These are phyloP conservation scores for Wallacemonas sp. DNA, from an alignment of 208 protist genomes.

Conservation along the genomic window DNA sequence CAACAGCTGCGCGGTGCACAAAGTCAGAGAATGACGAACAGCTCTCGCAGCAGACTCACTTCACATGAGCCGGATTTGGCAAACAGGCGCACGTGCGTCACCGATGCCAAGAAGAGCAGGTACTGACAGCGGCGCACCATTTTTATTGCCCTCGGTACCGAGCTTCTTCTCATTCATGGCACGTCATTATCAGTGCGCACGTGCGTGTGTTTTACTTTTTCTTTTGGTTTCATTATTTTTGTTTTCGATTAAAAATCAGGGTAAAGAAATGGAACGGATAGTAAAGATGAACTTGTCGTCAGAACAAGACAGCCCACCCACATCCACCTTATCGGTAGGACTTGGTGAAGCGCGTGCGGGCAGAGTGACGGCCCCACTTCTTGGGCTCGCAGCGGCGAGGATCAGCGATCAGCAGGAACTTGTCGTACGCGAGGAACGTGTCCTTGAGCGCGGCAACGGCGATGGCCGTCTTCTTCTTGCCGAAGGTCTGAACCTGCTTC, in stretches of 20 bases:
- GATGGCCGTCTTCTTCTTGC: conserved; percentile 97
- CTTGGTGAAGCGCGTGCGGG: conserved; percentile 99
- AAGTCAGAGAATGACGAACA: no score
- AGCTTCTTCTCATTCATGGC: no score
- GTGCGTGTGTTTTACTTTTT: neutral
- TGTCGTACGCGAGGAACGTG: conserved; percentile 96
- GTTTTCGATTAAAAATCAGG: conserved; percentile 10
- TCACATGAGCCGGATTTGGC: no score
- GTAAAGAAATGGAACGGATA: neutral
- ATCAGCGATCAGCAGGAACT: conserved; percentile 99
- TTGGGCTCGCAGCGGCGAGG: conserved; percentile 99
- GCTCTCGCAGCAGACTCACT: no score
- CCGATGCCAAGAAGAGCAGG: no score
- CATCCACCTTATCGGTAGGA: conserved; percentile 97
- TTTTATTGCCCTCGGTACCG: no score
- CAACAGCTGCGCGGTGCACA: no score
- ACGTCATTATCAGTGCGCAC: no score
- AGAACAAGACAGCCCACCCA: conserved; percentile 11
- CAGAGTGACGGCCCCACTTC: conserved; percentile 99
- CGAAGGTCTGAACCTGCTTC: conserved; percentile 96
- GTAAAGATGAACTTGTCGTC: conserved; percentile 21
- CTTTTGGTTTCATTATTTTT: conserved; percentile 6
- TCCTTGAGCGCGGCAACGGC: conserved; percentile 99
- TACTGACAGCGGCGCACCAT: no score
- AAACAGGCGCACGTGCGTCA: no score